A percentile compares a stretch with the other conserved stretches of the same genome.
These are phyloP conservation scores for Suhomyces bokatorum DNA, from an alignment of 1,139 yeast species.

Conservation along the genomic window DNA sequence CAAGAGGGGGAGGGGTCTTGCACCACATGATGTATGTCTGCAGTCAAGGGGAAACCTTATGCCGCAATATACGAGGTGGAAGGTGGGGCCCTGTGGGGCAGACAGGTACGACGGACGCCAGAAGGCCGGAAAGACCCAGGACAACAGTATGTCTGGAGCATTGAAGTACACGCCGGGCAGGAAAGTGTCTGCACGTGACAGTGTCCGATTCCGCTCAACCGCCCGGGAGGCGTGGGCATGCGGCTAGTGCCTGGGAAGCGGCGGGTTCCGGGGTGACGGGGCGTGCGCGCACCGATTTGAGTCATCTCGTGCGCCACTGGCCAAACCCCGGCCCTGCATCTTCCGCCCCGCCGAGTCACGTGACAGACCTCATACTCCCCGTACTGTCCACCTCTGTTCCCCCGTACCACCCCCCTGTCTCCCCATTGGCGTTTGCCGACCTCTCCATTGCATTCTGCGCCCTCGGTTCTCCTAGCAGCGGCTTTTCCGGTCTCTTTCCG, in stretches of 20 bases:
- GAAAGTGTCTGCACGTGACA: background rate
- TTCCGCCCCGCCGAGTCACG: constrained; percentile 1
- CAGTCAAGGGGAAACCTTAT: too few species aligned
- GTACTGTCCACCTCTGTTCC: too few species aligned
- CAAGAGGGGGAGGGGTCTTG: too few species aligned
- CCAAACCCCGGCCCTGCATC: background rate
- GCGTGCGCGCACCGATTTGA: constrained; percentile 2
- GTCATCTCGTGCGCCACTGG: background rate
- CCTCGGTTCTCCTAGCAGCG: background rate
- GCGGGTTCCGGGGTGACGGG: background rate
- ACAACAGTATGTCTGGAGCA: too few species aligned
- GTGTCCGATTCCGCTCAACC: background rate
- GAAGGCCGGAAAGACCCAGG: background rate
- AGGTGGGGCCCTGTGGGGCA: background rate
- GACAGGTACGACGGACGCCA: background rate
- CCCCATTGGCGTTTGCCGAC: background rate
- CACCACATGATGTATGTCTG: too few species aligned
- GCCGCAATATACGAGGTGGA: too few species aligned
- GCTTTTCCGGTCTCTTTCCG: background rate
- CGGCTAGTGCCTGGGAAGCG: too few species aligned
- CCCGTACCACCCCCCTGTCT: too few species aligned
- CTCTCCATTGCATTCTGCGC: background rate
- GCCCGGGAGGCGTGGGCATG: too few species aligned
- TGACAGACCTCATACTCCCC: too few species aligned
- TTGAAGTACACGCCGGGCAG: too few species aligned